These are phyloP conservation scores for Elsinoe necatrix DNA, from an alignment of 2,329 filamentous ascomycete species.

Conservation along the genomic window DNA sequence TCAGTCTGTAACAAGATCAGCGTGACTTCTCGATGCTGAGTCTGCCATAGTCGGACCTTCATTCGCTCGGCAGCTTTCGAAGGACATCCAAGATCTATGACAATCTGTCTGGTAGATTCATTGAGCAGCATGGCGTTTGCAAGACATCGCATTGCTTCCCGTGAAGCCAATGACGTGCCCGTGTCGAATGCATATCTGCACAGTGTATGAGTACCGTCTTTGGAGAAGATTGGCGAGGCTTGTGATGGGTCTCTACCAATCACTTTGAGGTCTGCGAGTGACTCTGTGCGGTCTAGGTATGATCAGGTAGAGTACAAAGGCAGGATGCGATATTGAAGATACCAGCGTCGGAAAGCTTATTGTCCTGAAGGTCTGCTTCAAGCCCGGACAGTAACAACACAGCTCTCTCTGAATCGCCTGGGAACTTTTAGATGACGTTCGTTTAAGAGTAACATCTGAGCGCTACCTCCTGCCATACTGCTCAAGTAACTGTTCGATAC, in stretches of 20 bases:
- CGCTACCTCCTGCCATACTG: background rate
- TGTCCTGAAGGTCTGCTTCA: slow-evolving; percentile 50
- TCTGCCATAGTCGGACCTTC: slow-evolving; percentile 39
- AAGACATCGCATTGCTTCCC: slow-evolving; percentile 70
- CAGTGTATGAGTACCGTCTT: slow-evolving; percentile 67
- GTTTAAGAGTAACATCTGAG: background rate
- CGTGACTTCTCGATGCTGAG: background rate
- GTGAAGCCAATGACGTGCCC: slow-evolving; percentile 53
- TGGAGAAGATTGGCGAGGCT: slow-evolving; percentile 77
- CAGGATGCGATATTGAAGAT: slow-evolving; percentile 26
- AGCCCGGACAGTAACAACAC: slow-evolving; percentile 34
- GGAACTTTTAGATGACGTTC: background rate
- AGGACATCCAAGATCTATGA: slow-evolving; percentile 62
- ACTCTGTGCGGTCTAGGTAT: slow-evolving; percentile 50
- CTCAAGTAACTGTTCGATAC: too few species aligned
- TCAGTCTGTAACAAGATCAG: slow-evolving; percentile 44
- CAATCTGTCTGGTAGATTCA: slow-evolving; percentile 58
- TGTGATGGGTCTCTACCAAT: slow-evolving; percentile 63
- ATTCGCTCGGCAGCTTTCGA: slow-evolving; percentile 61
- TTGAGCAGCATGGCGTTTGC: slow-evolving; percentile 75
- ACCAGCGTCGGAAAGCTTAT: slow-evolving; percentile 53
- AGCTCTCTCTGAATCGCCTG: background rate
- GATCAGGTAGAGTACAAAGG: background rate
- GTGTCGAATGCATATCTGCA: slow-evolving; percentile 65
- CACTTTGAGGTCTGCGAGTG: slow-evolving; percentile 61